Evolutionary conservation across 805 yeast species (phyloP), one percentile per base, ranked within the genome.

Genomic region (Zygoascus bituminiphila): DNA sequence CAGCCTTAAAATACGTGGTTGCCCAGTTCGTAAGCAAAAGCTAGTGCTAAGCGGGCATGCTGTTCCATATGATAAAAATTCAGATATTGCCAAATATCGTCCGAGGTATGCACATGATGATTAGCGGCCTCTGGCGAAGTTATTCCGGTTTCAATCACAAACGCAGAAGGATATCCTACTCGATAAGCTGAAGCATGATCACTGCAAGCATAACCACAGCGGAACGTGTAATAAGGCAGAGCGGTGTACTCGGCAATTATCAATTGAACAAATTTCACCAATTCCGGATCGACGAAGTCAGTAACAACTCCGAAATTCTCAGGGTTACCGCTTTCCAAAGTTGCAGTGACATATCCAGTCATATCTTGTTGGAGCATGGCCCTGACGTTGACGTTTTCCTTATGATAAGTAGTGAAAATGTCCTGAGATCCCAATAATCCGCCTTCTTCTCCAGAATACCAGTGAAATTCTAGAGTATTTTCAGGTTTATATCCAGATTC

Each of bases 301-400:
- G 78, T 75, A 50, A 88, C 78, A 41, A 91, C 72, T 14, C 96
- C 96, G 56, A 89, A 74, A 62, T 78, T 80, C 39, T 78, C 88
- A 64, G 70, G 79, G 57, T 62, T 67, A 49, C 75, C 82, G 23
- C 54, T 66, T 53, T 73, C 77, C 37, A 67, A 61, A 37, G 81
- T 69, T 36, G 73, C 75, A 29, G 72, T 70, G 2, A 82, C 76
- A 60, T 72, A 87, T 0, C 96, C 96, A 2, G 95, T 84, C 95
- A 89, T 89, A 62, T 91, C 98, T 63, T 88, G 95, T 65, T 89
- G 96, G 36, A 91, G 70, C 91, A 88, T 82, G 2, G 89, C 88
- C 26, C 80, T 75, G 19, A 91, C 88, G 6, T 73, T 68, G 45
- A 66, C 68, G 26, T 70, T 68, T n/a, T 69, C 57, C 17, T 61